phyloP scores from a whole-genome alignment of 1,284 basidiomycete species.

The Ustilago bromivora region DNA sequence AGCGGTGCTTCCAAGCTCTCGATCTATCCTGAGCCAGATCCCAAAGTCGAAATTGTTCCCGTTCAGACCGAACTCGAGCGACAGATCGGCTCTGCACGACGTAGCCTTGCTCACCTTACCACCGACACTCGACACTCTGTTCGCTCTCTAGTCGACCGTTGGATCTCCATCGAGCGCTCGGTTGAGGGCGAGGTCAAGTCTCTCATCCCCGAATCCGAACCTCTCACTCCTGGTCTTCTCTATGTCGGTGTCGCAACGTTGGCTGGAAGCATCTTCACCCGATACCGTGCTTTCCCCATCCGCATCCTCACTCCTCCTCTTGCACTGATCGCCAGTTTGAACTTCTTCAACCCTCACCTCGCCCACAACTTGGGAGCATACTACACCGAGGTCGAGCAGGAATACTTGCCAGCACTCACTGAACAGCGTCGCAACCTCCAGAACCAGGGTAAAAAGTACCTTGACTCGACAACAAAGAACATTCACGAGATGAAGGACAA shows the following conservation, averaged over 20 bases:
- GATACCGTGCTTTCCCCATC: slow-evolving; percentile 75
- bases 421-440: slow-evolving; percentile 40
- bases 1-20: slow-evolving; percentile 45
- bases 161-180: slow-evolving; percentile 62
- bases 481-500: slow-evolving; percentile 37
- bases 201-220: slow-evolving; percentile 81
- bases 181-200: slow-evolving; percentile 77
- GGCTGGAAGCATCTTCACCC: slow-evolving; percentile 84
- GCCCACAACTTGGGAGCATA: slow-evolving; percentile 55
- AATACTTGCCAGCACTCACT: slow-evolving; percentile 46
- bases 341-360: slow-evolving; percentile 68
- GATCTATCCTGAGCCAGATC: slow-evolving; percentile 57
- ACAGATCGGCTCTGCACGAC: slow-evolving; percentile 55
- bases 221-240: slow-evolving; percentile 80
- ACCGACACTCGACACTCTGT: slow-evolving; percentile 35
- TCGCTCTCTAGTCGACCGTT: slow-evolving; percentile 46
- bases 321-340: slow-evolving; percentile 57
- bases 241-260: slow-evolving; percentile 84
- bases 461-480: slow-evolving; percentile 31
- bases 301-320: slow-evolving; percentile 66
- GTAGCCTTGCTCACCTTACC: slow-evolving; percentile 42
- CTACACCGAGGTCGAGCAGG: slow-evolving; percentile 57
- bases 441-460: slow-evolving; percentile 5
- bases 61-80: slow-evolving; percentile 63
- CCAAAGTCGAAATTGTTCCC: slow-evolving; percentile 47